phyloP scores from a whole-genome alignment of 257 asterid species.

The Thymus quinquecostatus region DNA sequence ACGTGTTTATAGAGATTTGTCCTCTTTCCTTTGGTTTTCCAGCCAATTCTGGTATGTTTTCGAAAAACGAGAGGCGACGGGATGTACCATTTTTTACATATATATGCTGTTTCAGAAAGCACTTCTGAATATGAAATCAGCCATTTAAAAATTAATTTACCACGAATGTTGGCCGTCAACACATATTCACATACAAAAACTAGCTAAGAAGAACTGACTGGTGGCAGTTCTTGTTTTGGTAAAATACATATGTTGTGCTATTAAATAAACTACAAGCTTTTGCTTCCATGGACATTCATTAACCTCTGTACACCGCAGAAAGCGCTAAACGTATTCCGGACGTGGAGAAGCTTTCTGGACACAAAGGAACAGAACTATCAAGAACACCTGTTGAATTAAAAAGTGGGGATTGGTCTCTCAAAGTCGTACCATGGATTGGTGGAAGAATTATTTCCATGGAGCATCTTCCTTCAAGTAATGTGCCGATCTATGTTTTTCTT shows the following conservation, averaged over 20 bases:
- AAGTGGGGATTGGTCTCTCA: constrained; percentile 85
- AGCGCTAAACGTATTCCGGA: constrained; percentile 71
- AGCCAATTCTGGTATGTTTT: not conserved
- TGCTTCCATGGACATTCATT: constrained; percentile 13
- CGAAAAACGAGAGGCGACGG: not conserved
- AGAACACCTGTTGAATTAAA: constrained; percentile 71
- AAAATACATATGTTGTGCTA: not conserved
- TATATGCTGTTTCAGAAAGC: not conserved
- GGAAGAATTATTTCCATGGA: constrained; percentile 95
- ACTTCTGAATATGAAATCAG: not conserved
- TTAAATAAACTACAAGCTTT: constrained; percentile 15
- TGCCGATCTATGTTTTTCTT: constrained; percentile 11
- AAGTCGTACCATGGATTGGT: constrained; percentile 94
- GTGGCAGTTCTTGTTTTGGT: not conserved
- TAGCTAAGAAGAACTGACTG: not conserved
- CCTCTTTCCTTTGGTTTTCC: not conserved
- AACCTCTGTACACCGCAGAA: constrained; percentile 54
- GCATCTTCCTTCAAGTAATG: constrained; percentile 85
- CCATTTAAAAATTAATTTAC: not conserved
- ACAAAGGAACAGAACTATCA: constrained; percentile 76
- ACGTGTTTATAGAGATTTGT: constrained; percentile 14
- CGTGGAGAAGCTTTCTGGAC: constrained; percentile 54
- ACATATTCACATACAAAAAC: not conserved
- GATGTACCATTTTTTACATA: not conserved
- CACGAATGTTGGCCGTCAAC: too few relatives aligned